Evolutionary conservation across 2,329 filamentous ascomycete species (phyloP).

Genomic region (Corinectria fuckeliana): DNA sequence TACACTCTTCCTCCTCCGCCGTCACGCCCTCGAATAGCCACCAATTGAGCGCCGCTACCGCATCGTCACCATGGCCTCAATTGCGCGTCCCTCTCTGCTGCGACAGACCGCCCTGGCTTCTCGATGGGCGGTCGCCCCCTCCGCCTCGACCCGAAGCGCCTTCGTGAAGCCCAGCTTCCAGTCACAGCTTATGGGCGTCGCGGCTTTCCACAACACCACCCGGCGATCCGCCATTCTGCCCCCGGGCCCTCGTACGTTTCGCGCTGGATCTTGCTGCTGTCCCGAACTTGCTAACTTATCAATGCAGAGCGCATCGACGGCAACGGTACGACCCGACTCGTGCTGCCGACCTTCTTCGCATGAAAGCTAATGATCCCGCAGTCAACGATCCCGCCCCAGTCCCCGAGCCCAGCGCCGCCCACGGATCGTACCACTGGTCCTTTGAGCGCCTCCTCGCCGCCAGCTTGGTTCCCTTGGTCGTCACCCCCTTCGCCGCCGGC

Average conservation of each 20-base stretch:
- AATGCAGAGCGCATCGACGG: slow-evolving; percentile 74
- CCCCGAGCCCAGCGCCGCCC: slow-evolving; percentile 73
- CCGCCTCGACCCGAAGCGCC: slow-evolving; percentile 44
- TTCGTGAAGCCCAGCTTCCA: slow-evolving; percentile 41
- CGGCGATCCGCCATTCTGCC: slow-evolving; percentile 81
- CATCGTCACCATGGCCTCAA: slow-evolving; percentile 58
- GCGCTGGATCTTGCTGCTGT: too few species aligned
- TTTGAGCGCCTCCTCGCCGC: slow-evolving; percentile 88
- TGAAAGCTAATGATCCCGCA: slow-evolving; percentile 42
- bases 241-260: slow-evolving; percentile 78
- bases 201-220: slow-evolving; percentile 87
- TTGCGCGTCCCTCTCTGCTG: slow-evolving; percentile 61
- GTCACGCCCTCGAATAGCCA: slow-evolving; percentile 1
- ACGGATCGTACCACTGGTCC: slow-evolving; percentile 98
- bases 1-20: neutral
- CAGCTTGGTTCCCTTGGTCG: slow-evolving; percentile 82
- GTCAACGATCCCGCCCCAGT: slow-evolving; percentile 88
- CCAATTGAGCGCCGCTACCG: slow-evolving; percentile 38
- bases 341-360: slow-evolving; percentile 25
- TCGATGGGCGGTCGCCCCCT: slow-evolving; percentile 46
- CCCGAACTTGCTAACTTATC: slow-evolving; percentile 50
- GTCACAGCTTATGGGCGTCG: slow-evolving; percentile 58
- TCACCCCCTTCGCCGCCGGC: slow-evolving; percentile 91
- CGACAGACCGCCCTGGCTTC: slow-evolving; percentile 57
- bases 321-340: slow-evolving; percentile 63